Base-by-base conservation (phyloP, 1,284 basidiomycete genomes). In the Paramarasmius palmivorus region DNA sequence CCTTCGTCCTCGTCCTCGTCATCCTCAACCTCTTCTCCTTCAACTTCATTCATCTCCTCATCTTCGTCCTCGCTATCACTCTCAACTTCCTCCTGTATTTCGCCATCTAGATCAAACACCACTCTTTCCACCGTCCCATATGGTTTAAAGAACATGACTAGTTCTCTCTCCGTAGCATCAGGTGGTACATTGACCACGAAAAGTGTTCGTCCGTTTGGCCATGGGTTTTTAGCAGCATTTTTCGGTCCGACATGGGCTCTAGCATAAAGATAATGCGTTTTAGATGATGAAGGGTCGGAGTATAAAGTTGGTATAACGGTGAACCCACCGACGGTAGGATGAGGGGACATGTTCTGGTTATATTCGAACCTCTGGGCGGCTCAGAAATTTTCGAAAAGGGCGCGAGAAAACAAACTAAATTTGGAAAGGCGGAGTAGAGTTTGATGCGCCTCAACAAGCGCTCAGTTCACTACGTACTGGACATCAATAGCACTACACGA, bases 121-220 rank as follows among this genome's bases (percentile, higher is more conserved):
- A 93, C 83, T 52, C 74, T 77, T 69, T 95, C 93, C 12, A 95
- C 78, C 0, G 86, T 86, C 15, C 93, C 93, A 56, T 78, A 83
- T 14, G 75, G 64, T 61, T 86, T 86, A 75, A 94, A 93, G 19
- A 95, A 74, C 2, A 82, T 69, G 2, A 83, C 73, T 1, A 95
- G 69, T 64, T 92, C 90, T 46, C 88, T 78, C 60, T 90, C 88
- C 0, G 89, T 90, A 3, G 90, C 83, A 67, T 95, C 92, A 49
- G 90, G 84, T 1, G 93, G 93, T 3, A 94, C 71, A 63, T 96
- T 95, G 54, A 90, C 90, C 8, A 94, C 73, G 64, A 96, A 96
- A 12, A 95, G 73, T 0, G 92, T 94, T 47, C 93, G 80, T 15
- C 81, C 87, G 38, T 81, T 74, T 0, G 88, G 90, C 39, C 86